A percentile compares a stretch with the other conserved stretches of the same genome.
Evolutionary conservation across 202 grass and related monocot genomes (phyloP).

Genomic region (Setaria viridis): DNA sequence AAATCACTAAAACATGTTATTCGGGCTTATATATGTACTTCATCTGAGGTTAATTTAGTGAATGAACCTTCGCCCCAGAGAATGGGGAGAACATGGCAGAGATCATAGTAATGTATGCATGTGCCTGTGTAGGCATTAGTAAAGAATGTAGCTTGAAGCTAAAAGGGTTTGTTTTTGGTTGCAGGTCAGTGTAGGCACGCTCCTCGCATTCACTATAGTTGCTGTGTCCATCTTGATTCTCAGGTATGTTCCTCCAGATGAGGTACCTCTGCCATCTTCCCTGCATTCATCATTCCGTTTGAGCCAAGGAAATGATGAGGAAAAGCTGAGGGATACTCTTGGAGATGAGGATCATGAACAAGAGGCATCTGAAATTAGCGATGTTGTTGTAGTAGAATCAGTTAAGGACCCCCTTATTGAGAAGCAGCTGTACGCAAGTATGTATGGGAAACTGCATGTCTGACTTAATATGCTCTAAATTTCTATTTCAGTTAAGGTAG

Average conservation of each 20-base stretch:
- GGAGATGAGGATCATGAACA: conserved; percentile 43
- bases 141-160: neutral
- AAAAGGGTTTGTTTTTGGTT: conserved; percentile 32
- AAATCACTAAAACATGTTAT: neutral
- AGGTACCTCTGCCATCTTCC: conserved; percentile 89
- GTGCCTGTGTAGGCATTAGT: neutral
- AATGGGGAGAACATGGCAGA: neutral
- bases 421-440: conserved; percentile 65
- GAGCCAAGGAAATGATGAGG: conserved; percentile 65
- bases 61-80: neutral
- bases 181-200: conserved; percentile 97
- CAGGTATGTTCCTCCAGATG: conserved; percentile 92
- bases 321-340: conserved; percentile 47
- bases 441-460: neutral
- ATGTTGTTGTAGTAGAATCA: conserved; percentile 50
- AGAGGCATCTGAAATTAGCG: conserved; percentile 55
- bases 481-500: neutral
- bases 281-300: conserved; percentile 69
- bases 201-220: conserved; percentile 92
- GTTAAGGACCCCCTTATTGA: conserved; percentile 54
- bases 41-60: conserved; percentile 18
- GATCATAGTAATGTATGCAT: conserved; percentile 6
- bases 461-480: neutral
- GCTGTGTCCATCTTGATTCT: conserved; percentile 96
- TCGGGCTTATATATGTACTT: neutral